Conservation (phyloP, 2,329 filamentous ascomycete species). For the Venturia nashicola region DNA sequence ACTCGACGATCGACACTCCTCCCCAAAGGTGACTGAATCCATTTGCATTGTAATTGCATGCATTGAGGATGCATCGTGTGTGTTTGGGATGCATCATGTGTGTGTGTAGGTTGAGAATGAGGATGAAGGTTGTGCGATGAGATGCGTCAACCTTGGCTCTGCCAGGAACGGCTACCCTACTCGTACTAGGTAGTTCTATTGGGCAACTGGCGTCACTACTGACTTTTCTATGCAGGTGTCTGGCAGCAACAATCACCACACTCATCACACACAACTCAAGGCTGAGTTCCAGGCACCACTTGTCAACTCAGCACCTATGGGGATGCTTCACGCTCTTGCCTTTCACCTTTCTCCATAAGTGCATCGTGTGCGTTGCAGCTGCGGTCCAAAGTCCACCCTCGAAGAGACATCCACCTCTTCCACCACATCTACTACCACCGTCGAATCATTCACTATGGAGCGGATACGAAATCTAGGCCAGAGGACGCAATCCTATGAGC, state of each 20-base stretch:
- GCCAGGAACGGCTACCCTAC: no score
- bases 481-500: slow-evolving; percentile 23
- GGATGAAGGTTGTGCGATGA: no score
- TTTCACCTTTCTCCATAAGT: background rate
- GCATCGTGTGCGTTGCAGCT: background rate
- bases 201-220: background rate
- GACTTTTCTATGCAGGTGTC: no score
- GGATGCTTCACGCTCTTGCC: background rate
- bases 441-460: slow-evolving; percentile 18
- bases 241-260: background rate
- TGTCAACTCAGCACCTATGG: background rate
- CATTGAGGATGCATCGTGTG: no score
- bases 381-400: background rate
- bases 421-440: background rate
- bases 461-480: slow-evolving; percentile 21
- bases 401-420: background rate
- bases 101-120: no score
- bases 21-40: no score
- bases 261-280: background rate
- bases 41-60: no score
- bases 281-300: background rate
- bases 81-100: no score
- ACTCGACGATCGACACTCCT: no score
- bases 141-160: no score
- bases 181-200: background rate